Percentiles rank a stretch among this genome's conserved stretches.
phyloP scores from a whole-genome alignment of 345 rosid species.

The Mallotus nudiflorus region DNA sequence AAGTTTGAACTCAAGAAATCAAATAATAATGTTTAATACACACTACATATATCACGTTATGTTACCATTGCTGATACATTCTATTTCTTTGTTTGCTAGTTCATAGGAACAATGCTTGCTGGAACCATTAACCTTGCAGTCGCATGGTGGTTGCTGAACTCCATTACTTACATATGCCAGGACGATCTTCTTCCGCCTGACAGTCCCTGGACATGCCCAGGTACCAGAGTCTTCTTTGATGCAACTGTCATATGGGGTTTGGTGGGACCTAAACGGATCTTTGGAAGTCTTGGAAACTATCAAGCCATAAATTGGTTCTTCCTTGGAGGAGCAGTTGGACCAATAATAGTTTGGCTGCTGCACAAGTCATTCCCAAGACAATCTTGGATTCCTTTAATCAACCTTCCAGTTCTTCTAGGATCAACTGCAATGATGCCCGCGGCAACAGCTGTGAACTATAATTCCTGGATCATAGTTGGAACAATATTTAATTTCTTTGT shows the following conservation, averaged over 20 bases:
- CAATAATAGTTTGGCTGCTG: constrained; percentile 59
- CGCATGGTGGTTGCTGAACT: constrained; percentile 82
- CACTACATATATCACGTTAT: background rate
- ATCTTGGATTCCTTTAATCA: constrained; percentile 80
- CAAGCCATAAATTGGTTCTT: constrained; percentile 82
- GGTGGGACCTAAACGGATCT: constrained; percentile 78
- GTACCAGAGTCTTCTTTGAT: constrained; percentile 81
- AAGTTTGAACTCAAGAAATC: no score
- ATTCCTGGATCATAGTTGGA: constrained; percentile 73
- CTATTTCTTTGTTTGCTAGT: constrained; percentile 29
- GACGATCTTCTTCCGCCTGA: constrained; percentile 64
- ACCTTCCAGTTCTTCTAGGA: constrained; percentile 88
- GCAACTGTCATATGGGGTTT: constrained; percentile 93
- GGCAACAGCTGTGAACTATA: constrained; percentile 76
- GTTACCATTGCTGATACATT: constrained; percentile 6
- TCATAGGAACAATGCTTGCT: constrained; percentile 81
- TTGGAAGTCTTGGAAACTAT: constrained; percentile 75
- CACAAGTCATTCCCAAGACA: constrained; percentile 76
- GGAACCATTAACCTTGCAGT: constrained; percentile 78
- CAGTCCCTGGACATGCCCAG: constrained; percentile 93
- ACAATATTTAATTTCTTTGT: constrained; percentile 79
- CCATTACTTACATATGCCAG: constrained; percentile 72
- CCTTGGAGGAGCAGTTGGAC: constrained; percentile 79
- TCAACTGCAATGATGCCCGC: constrained; percentile 79
- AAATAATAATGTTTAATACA: no score